phyloP scores from a whole-genome alignment of 495 filamentous ascomycete species.

The Penicillium paradoxum region DNA sequence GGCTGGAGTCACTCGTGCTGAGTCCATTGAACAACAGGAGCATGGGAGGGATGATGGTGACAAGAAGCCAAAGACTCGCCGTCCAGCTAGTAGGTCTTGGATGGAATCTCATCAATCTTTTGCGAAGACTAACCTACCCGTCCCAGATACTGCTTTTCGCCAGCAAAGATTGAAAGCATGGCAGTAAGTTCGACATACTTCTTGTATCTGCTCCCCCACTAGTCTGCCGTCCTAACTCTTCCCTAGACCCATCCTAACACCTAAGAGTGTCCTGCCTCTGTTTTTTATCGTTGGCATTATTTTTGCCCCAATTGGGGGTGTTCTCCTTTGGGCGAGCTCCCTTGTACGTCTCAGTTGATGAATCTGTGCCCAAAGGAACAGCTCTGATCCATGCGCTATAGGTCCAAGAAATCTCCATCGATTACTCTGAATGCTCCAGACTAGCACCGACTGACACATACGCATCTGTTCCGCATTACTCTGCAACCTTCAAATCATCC shows the following conservation, averaged over 20 bases:
- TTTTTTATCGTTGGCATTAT: slow-evolving; percentile 84
- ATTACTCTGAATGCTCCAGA: slow-evolving; percentile 71
- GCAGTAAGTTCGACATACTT: slow-evolving; percentile 57
- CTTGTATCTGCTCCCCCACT: neutral
- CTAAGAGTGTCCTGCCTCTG: slow-evolving; percentile 84
- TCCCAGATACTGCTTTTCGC: slow-evolving; percentile 79
- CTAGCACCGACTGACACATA: slow-evolving; percentile 39
- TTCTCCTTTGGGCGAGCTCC: slow-evolving; percentile 77
- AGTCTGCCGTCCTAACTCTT: slow-evolving; percentile 5
- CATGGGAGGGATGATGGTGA: slow-evolving; percentile 41
- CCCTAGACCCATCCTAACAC: slow-evolving; percentile 79
- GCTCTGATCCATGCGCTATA: slow-evolving; percentile 26
- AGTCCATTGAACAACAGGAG: slow-evolving; percentile 49
- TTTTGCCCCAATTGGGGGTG: slow-evolving; percentile 81
- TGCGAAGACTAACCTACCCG: neutral
- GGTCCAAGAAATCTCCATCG: slow-evolving; percentile 87
- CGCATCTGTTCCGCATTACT: slow-evolving; percentile 44
- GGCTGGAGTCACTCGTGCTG: slow-evolving; percentile 37
- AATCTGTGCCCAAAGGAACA: neutral
- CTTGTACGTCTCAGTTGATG: slow-evolving; percentile 41
- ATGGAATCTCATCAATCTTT: neutral
- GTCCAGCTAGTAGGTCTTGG: slow-evolving; percentile 67
- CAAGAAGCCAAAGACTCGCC: slow-evolving; percentile 80
- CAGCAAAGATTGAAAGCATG: slow-evolving; percentile 91
- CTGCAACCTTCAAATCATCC: slow-evolving; percentile 57